A percentile compares a stretch with the other conserved stretches of the same genome.
Evolutionary conservation across 2,329 filamentous ascomycete genomes (phyloP).

Genomic region (Tolypocladium nubicola): DNA sequence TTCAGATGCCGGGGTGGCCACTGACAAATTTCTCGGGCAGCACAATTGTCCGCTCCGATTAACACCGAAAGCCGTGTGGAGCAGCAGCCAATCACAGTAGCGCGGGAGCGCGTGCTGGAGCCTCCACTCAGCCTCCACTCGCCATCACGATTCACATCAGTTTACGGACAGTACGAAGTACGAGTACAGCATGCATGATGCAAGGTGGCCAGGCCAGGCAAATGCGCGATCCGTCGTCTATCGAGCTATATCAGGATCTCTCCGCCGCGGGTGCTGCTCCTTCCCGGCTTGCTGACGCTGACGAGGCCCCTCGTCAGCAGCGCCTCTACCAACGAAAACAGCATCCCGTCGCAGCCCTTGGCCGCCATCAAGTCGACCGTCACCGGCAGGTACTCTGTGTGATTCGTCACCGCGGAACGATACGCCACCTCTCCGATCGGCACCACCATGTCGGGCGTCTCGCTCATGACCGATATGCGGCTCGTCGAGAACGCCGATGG

Average conservation of each 20-base stretch:
- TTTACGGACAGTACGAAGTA: no score
- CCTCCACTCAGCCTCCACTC: neutral
- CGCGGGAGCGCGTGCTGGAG: neutral
- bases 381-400: slow-evolving; percentile 42
- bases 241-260: slow-evolving; percentile 10
- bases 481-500: slow-evolving; percentile 34
- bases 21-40: slow-evolving; percentile 1
- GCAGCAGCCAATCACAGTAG: neutral
- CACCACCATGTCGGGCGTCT: slow-evolving; percentile 29
- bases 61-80: neutral
- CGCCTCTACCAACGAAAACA: slow-evolving; percentile 42
- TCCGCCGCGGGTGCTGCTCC: slow-evolving; percentile 12
- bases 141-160: neutral
- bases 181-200: no score
- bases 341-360: slow-evolving; percentile 49
- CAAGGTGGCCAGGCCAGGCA: no score
- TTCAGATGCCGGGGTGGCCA: neutral
- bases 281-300: slow-evolving; percentile 30
- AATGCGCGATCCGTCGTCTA: neutral
- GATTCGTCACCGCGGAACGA: slow-evolving; percentile 27
- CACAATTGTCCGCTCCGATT: slow-evolving; percentile 4
- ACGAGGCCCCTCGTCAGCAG: slow-evolving; percentile 38
- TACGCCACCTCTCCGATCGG: slow-evolving; percentile 28
- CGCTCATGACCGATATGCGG: slow-evolving; percentile 22
- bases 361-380: slow-evolving; percentile 46